A percentile compares a stretch with the other conserved stretches of the same genome.
Conservation (phyloP, 805 yeast species). For the Ogataea glucozyma region DNA sequence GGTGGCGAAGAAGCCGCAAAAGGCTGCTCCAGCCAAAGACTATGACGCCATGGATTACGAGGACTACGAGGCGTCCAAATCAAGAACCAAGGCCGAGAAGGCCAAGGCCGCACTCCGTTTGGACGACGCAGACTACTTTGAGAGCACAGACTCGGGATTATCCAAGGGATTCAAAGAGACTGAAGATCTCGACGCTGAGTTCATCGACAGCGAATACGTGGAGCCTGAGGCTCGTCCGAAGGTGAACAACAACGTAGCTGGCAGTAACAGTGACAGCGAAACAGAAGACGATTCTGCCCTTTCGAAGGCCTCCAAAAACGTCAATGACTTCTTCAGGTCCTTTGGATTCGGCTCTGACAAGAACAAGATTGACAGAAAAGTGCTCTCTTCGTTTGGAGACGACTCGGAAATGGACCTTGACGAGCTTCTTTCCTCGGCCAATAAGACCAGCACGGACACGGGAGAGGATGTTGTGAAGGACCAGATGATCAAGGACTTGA, state of each 20-base stretch:
- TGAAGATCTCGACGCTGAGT: conserved; percentile 19
- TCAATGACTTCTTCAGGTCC: conserved; percentile 20
- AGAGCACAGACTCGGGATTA: conserved; percentile 21
- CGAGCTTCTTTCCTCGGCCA: conserved; percentile 5
- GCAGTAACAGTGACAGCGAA: conserved; percentile 1
- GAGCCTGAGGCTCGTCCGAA: conserved; percentile 9
- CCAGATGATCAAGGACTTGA: conserved; percentile 13
- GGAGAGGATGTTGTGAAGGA: conserved; percentile 6
- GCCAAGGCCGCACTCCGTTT: conserved; percentile 7
- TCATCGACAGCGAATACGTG: conserved; percentile 9
- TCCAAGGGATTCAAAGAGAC: conserved; percentile 31
- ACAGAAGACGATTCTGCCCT: conserved; percentile 9
- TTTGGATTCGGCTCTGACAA: conserved; percentile 20
- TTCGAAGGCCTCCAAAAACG: conserved; percentile 14
- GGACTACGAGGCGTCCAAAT: conserved; percentile 9
- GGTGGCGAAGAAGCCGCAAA: conserved; percentile 3
- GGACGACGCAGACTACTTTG: conserved; percentile 28
- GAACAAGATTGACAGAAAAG: conserved; percentile 15
- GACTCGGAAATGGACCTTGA: conserved; percentile 23
- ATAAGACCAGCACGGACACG: conserved; percentile 3
- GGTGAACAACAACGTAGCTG: conserved; percentile 1
- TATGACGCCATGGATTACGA: conserved; percentile 12
- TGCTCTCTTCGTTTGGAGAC: conserved; percentile 22
- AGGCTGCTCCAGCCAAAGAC: conserved; percentile 1
- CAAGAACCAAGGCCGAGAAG: not conserved